Evolutionary conservation across 108 stramenopile species (phyloP).

Genomic region (Nitzschia sp.): DNA sequence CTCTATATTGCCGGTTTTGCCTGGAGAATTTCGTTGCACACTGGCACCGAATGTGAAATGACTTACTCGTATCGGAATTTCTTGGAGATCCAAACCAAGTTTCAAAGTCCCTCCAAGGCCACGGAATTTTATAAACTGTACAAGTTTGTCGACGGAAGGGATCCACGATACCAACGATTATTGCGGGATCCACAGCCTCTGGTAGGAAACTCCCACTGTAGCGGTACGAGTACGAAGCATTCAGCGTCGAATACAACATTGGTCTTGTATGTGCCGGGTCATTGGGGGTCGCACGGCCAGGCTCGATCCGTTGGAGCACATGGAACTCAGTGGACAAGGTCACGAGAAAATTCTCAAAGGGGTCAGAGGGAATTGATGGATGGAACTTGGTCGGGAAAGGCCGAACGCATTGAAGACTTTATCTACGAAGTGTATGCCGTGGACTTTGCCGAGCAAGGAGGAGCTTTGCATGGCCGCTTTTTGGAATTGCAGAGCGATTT

Average conservation of each 20-base stretch:
- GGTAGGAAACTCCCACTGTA: not conserved
- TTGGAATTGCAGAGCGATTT: slow-evolving; percentile 59
- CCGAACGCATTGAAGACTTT: slow-evolving; percentile 36
- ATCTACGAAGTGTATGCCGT: slow-evolving; percentile 75
- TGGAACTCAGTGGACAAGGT: slow-evolving; percentile 65
- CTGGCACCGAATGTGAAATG: slow-evolving; percentile 74
- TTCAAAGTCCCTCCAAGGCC: slow-evolving; percentile 2
- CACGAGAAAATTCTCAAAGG: not conserved
- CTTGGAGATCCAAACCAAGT: slow-evolving; percentile 15
- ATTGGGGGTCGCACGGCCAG: slow-evolving; percentile 77
- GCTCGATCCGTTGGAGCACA: slow-evolving; percentile 78
- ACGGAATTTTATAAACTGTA: slow-evolving; percentile 53
- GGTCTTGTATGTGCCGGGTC: slow-evolving; percentile 81
- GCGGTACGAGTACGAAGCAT: not conserved
- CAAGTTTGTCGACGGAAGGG: slow-evolving; percentile 76
- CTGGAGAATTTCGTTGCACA: slow-evolving; percentile 41
- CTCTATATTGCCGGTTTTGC: slow-evolving; percentile 27
- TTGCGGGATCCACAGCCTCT: slow-evolving; percentile 18
- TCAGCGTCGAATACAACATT: slow-evolving; percentile 33
- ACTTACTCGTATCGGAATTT: slow-evolving; percentile 52
- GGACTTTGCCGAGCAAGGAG: slow-evolving; percentile 76
- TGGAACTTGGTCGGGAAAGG: slow-evolving; percentile 12
- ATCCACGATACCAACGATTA: slow-evolving; percentile 46
- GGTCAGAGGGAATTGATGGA: not conserved
- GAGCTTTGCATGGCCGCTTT: slow-evolving; percentile 65